Evolutionary conservation across 257 asterid genomes (phyloP).

Genomic region (Ligustrum vulgare): DNA sequence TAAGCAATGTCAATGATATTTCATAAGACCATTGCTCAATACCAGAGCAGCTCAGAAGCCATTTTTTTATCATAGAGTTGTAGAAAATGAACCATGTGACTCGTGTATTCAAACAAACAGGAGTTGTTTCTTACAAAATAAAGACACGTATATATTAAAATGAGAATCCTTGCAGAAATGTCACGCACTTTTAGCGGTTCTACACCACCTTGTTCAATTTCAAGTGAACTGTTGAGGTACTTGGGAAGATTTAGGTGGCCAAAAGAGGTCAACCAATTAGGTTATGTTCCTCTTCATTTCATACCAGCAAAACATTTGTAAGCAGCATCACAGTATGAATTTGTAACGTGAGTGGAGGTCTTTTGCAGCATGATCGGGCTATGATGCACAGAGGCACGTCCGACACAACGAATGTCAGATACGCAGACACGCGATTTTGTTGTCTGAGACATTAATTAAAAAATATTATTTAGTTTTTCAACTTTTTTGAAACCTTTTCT

Average conservation of each 20-base stretch:
- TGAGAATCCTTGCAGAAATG: background rate
- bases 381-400: no score
- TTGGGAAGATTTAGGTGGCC: background rate
- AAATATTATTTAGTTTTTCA: no score
- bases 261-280: background rate
- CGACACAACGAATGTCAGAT: no score
- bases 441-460: no score
- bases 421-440: no score
- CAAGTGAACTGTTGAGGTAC: background rate
- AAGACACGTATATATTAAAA: background rate
- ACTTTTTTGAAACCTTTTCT: no score
- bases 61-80: background rate
- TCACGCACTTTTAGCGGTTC: background rate
- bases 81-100: background rate
- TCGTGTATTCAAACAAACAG: background rate
- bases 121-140: background rate
- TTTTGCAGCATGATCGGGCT: background rate
- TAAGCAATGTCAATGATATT: conserved; percentile 23
- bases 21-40: conserved; percentile 11
- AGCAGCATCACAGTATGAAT: background rate
- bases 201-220: background rate
- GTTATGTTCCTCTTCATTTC: background rate
- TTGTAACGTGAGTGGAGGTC: background rate
- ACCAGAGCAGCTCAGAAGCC: conserved; percentile 29
- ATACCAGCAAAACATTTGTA: background rate